These are phyloP conservation scores for Macrocybe gigantea DNA, from an alignment of 768 basidiomycete species.

Conservation along the genomic window DNA sequence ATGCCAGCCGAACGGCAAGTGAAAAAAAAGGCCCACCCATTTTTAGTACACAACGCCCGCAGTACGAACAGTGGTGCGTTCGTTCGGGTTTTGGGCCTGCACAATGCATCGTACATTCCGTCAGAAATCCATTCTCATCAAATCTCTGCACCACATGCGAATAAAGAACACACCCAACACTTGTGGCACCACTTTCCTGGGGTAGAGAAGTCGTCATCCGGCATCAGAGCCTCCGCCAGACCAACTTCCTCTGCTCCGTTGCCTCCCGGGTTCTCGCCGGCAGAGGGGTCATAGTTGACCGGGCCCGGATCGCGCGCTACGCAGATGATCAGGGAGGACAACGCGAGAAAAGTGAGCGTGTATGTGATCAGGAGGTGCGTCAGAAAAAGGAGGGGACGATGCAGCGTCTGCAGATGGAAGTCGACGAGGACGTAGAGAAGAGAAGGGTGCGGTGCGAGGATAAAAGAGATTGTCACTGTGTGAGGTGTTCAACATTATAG, in stretches of 20 bases:
- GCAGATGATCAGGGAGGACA: slow-evolving; percentile 70
- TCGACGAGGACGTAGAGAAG: slow-evolving; percentile 60
- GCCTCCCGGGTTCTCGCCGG: slow-evolving; percentile 18
- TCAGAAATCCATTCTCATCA: too few species aligned
- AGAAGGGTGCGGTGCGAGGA: slow-evolving; percentile 73
- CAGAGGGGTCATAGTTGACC: slow-evolving; percentile 27
- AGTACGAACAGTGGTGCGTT: slow-evolving; percentile 71
- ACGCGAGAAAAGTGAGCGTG: slow-evolving; percentile 59
- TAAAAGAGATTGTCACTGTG: slow-evolving; percentile 41
- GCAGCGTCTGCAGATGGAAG: slow-evolving; percentile 55
- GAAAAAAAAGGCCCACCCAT: slow-evolving; percentile 53
- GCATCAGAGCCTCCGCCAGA: slow-evolving; percentile 58
- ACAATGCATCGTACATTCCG: neutral
- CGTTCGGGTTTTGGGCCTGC: slow-evolving; percentile 73
- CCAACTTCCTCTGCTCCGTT: slow-evolving; percentile 37
- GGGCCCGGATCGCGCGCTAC: slow-evolving; percentile 73
- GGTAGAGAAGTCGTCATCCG: slow-evolving; percentile 40
- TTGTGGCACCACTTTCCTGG: slow-evolving; percentile 72
- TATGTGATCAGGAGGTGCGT: slow-evolving; percentile 57
- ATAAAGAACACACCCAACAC: slow-evolving; percentile 50
- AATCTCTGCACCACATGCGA: neutral
- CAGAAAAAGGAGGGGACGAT: slow-evolving; percentile 38
- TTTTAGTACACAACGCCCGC: slow-evolving; percentile 76
- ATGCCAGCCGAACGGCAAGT: too few species aligned
- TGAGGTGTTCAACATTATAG: neutral